Conservation (phyloP, 345 rosid genomes). For the Hypericum perforatum region DNA sequence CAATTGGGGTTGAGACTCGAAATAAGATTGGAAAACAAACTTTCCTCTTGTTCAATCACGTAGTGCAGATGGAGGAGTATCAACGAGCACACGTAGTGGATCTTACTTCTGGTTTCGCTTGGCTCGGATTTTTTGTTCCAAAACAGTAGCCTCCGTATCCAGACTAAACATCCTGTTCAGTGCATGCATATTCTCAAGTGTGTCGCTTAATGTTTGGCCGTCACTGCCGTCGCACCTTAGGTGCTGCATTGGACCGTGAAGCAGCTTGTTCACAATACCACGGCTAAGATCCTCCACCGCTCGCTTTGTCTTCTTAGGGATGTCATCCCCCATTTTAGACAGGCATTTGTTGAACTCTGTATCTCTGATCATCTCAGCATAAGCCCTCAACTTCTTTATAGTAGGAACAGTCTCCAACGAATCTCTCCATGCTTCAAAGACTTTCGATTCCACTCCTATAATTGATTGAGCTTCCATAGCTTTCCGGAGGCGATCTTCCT, state of each 20-base stretch:
- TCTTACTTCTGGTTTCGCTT: constrained; percentile 35
- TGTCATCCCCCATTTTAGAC: constrained; percentile 84
- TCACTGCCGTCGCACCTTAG: constrained; percentile 88
- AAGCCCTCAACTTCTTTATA: constrained; percentile 86
- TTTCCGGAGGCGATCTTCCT: constrained; percentile 81
- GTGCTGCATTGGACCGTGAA: constrained; percentile 98
- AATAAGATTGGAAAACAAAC: no score
- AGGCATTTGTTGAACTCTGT: constrained; percentile 84
- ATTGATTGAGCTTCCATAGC: constrained; percentile 94
- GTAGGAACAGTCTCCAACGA: constrained; percentile 92
- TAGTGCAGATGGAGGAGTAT: no score
- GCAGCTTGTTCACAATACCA: constrained; percentile 86
- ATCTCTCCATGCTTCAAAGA: constrained; percentile 93
- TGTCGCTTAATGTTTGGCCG: constrained; percentile 63
- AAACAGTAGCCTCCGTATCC: constrained; percentile 56
- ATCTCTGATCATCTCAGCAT: constrained; percentile 77
- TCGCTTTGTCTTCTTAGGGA: constrained; percentile 67
- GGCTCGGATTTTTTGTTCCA: constrained; percentile 80
- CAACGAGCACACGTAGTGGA: no score
- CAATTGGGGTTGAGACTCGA: no score
- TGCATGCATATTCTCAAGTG: constrained; percentile 97
- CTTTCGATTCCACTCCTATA: constrained; percentile 66
- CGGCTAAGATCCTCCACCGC: constrained; percentile 90
- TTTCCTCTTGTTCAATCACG: no score
- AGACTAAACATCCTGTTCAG: constrained; percentile 89